Evolutionary conservation across 345 rosid genomes (phyloP).

Genomic region (Eucalyptus pauciflora): DNA sequence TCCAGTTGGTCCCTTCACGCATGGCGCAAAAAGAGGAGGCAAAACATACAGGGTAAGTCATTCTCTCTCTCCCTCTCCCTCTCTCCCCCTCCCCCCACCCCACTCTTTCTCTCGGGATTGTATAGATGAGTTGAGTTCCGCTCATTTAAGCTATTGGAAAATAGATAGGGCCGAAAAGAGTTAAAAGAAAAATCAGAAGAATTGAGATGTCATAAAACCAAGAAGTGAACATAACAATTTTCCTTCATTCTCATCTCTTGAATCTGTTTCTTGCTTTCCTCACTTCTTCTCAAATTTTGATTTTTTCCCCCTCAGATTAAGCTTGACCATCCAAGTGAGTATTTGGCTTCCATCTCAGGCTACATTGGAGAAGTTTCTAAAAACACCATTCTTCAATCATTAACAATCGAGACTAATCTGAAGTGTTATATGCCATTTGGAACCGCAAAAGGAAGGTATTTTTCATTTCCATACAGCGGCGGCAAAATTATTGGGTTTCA

Average conservation of each 20-base stretch:
- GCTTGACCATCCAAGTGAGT: neutral
- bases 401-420: neutral
- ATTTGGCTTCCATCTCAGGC: neutral
- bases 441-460: neutral
- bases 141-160: neutral
- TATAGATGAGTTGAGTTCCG: neutral
- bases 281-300: neutral
- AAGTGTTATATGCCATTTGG: neutral
- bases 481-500: neutral
- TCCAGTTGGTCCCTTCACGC: neutral
- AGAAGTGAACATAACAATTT: neutral
- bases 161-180: neutral
- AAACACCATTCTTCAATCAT: neutral
- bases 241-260: neutral
- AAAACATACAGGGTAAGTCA: neutral
- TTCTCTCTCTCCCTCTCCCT: neutral
- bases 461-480: neutral
- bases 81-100: accelerated
- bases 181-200: neutral
- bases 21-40: neutral
- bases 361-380: neutral
- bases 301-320: neutral
- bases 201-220: neutral
- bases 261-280: neutral
- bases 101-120: neutral